Base-by-base conservation (phyloP, 75 land plant genomes). In the Selaginella moellendorffii region DNA sequence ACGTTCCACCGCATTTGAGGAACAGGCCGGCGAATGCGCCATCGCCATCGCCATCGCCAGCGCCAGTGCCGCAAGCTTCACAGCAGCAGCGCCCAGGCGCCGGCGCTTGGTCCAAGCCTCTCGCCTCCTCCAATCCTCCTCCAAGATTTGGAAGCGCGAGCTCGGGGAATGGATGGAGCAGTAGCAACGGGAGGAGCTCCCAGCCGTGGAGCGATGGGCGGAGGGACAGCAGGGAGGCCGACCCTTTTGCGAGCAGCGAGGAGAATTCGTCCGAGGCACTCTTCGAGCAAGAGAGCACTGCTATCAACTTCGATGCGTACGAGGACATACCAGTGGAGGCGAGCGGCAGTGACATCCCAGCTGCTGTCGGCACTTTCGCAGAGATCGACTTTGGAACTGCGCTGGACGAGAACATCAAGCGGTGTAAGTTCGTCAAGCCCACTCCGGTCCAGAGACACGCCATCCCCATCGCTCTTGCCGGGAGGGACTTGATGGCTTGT, bases 311-410 rank as follows among this genome's bases (percentile, higher is more conserved):
- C 72, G 92, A 87, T 71, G 92, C 92, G 10, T 87, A 87, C 68
- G 91, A 87, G 52, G 91, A 87, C 68, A 87, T 87, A 19, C 91
- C 91, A 0, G 91, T 87, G 24, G 91, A 87, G 46, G 81, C 91
- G 1, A 87, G 88, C 63, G 91, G 91, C 23, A 78, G 81, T 0
- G 76, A 87, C 80, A 85, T 84, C 23, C 91, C 91, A 0, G 79
- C 82, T 0, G 70, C 91, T 18, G 82, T 84, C 51, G 80, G 66
- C 73, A 78, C 85, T 23, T 87, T 87, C 75, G 85, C 82, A 1
- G 88, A 87, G 27, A 83, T 86, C 24, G 90, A 86, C 53, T 65
- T 86, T 65, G 90, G 87, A 54, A 70, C 78, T 10, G 87, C 74
- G 0, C 67, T 87, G 21, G 82, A 84, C 65, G 63, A 63, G 52